Evolutionary conservation across 2,329 filamentous ascomycete species (phyloP).

Genomic region (Hypoxylon sp.): DNA sequence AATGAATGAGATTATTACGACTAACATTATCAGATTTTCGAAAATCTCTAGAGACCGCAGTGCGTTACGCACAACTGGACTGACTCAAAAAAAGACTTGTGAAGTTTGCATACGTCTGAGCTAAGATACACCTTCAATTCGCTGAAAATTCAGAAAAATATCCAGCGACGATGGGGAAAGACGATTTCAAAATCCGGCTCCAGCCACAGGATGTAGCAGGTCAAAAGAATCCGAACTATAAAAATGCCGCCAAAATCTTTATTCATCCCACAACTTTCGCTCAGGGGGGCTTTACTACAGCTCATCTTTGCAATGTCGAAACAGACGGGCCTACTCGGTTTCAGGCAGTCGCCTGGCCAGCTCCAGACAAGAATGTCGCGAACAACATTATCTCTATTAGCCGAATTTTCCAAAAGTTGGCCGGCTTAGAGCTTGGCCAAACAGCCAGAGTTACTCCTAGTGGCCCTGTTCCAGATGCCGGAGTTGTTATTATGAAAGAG

Average conservation of each 20-base stretch:
- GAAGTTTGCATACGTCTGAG: slow-evolving; percentile 19
- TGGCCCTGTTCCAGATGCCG: slow-evolving; percentile 67
- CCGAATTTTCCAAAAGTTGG: slow-evolving; percentile 79
- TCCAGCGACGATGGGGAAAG: slow-evolving; percentile 26
- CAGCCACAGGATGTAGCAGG: slow-evolving; percentile 52
- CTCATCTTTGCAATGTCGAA: slow-evolving; percentile 59
- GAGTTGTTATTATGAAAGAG: slow-evolving; percentile 73
- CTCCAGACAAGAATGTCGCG: slow-evolving; percentile 73
- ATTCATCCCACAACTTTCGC: slow-evolving; percentile 52
- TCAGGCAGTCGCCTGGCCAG: slow-evolving; percentile 66
- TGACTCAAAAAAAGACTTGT: slow-evolving; percentile 5
- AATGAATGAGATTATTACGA: slow-evolving; percentile 17
- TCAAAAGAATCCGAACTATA: slow-evolving; percentile 53
- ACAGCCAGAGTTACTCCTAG: slow-evolving; percentile 72
- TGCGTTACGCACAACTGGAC: slow-evolving; percentile 5
- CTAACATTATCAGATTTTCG: neutral
- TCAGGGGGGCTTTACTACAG: slow-evolving; percentile 51
- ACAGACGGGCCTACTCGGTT: slow-evolving; percentile 51
- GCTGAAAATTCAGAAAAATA: neutral
- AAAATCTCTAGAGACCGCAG: neutral
- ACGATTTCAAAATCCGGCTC: slow-evolving; percentile 54
- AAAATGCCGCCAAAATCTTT: slow-evolving; percentile 55
- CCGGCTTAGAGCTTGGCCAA: slow-evolving; percentile 80
- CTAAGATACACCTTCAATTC: slow-evolving; percentile 9
- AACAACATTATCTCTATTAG: slow-evolving; percentile 80